phyloP scores from a whole-genome alignment of 2,329 filamentous ascomycete genomes.

The Claviceps humidiphila region DNA sequence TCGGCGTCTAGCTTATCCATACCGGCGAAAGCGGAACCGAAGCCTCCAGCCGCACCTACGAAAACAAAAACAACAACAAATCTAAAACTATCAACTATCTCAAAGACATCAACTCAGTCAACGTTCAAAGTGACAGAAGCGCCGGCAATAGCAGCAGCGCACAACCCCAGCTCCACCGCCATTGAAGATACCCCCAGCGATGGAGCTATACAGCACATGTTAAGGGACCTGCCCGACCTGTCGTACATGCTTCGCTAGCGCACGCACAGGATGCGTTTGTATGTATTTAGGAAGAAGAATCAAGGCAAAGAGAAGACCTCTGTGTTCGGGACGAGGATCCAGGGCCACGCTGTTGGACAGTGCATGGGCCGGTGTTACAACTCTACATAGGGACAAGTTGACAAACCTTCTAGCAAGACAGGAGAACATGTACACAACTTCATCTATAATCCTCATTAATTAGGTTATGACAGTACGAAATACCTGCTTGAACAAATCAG shows the following conservation, averaged over 20 bases:
- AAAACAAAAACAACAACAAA: not conserved
- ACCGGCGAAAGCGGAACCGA: not conserved
- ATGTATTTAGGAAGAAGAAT: too few relatives aligned
- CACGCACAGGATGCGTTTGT: not conserved
- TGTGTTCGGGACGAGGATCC: too few relatives aligned
- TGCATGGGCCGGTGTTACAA: too few relatives aligned
- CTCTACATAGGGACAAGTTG: too few relatives aligned
- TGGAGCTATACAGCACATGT: constrained; percentile 19
- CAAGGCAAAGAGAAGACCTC: too few relatives aligned
- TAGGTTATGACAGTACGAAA: too few relatives aligned
- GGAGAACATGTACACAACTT: too few relatives aligned
- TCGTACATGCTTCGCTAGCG: constrained; percentile 31
- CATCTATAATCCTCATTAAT: too few relatives aligned
- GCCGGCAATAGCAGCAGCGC: not conserved
- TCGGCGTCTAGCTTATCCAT: not conserved
- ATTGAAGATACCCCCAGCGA: constrained; percentile 13
- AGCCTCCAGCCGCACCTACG: not conserved
- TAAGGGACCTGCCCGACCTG: constrained; percentile 28
- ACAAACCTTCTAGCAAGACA: too few relatives aligned
- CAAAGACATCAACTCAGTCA: not conserved
- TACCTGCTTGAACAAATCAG: too few relatives aligned
- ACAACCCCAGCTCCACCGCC: not conserved
- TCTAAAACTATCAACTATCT: too few relatives aligned
- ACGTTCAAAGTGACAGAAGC: not conserved
- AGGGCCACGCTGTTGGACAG: too few relatives aligned